These are phyloP conservation scores for Pulicaria dysenterica DNA, from an alignment of 129 eudicot genomes.

Conservation along the genomic window DNA sequence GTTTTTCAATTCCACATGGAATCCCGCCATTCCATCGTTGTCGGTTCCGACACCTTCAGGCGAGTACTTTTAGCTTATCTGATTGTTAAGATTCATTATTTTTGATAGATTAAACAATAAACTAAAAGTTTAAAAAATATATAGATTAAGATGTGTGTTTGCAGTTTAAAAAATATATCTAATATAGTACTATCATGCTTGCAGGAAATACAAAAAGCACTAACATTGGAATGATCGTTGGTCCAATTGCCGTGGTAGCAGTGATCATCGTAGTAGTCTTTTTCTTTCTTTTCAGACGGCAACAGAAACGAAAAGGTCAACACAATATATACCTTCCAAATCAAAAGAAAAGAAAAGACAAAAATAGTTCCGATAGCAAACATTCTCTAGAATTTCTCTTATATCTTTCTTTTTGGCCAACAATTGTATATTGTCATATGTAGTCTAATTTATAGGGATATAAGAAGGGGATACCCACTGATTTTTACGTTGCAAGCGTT, in stretches of 20 bases:
- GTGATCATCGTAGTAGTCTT: background rate
- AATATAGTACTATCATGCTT: background rate
- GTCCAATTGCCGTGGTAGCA: slow-evolving; percentile 12
- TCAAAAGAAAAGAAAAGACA: no score
- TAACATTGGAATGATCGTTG: slow-evolving; percentile 12
- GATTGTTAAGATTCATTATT: background rate
- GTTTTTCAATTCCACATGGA: slow-evolving; percentile 43
- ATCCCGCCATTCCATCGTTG: no score
- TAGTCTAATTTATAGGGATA: background rate
- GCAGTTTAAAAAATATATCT: background rate
- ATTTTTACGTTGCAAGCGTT: background rate
- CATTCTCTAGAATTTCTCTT: no score
- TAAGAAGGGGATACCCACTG: no score
- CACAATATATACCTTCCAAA: background rate
- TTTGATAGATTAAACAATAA: no score
- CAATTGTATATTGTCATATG: background rate
- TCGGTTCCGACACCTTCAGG: slow-evolving; percentile 24
- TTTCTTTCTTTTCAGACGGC: background rate
- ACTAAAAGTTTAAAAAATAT: no score
- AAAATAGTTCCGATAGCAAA: no score
- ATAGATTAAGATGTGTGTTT: no score
- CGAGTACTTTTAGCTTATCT: background rate
- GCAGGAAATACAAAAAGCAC: slow-evolving; percentile 11
- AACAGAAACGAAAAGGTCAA: slow-evolving; percentile 11
- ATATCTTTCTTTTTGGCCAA: background rate